A percentile compares a stretch with the other conserved stretches of the same genome.
These are phyloP conservation scores for Leptographium lundbergii DNA, from an alignment of 2,329 filamentous ascomycete species.

Conservation along the genomic window DNA sequence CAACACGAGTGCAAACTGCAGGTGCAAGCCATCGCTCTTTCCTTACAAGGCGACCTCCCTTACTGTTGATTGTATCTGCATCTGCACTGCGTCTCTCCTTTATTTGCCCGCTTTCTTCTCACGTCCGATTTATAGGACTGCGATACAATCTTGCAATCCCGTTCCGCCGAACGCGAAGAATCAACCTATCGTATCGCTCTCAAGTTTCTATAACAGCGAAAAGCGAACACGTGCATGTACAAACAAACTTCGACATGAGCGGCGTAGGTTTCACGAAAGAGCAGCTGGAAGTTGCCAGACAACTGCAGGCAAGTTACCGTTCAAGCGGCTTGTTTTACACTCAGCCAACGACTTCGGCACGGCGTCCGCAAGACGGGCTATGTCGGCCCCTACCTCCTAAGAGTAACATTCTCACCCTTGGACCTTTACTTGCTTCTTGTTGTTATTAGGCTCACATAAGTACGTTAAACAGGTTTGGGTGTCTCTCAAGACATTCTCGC, in stretches of 20 bases:
- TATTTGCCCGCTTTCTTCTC: background rate
- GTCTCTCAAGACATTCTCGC: background rate
- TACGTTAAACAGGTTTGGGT: background rate
- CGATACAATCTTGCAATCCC: background rate
- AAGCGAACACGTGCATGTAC: background rate
- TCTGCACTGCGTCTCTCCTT: background rate
- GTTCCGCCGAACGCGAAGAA: background rate
- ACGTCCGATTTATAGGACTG: background rate
- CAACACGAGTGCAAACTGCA: background rate
- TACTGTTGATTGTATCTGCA: background rate
- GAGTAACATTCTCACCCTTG: background rate
- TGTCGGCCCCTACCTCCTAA: background rate
- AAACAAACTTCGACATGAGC: background rate
- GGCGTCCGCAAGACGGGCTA: background rate
- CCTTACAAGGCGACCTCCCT: background rate
- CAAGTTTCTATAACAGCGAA: background rate
- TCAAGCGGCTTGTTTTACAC: conserved; percentile 5
- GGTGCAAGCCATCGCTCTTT: background rate
- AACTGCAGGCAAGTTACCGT: conserved; percentile 6
- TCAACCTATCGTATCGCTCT: background rate
- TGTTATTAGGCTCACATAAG: background rate
- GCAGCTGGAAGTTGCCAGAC: conserved; percentile 9
- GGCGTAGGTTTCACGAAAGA: conserved; percentile 2
- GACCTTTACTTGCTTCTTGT: background rate
- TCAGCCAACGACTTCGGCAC: background rate